These are phyloP conservation scores for Wakefieldia striispora DNA, from an alignment of 768 basidiomycete species.

Conservation along the genomic window DNA sequence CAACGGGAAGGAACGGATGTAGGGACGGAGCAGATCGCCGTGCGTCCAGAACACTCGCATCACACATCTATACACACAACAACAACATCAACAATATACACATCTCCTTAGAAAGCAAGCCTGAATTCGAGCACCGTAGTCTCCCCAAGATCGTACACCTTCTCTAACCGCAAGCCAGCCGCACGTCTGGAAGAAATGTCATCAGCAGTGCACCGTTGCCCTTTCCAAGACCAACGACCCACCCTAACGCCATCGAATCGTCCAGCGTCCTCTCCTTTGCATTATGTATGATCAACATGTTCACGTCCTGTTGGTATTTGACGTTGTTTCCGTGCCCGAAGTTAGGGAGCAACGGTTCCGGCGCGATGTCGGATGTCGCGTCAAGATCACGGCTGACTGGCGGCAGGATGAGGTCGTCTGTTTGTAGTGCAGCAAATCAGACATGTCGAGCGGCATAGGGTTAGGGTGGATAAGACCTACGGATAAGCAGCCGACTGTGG, in stretches of 20 bases:
- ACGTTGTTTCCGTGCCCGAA: constrained; percentile 42
- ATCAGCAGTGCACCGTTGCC: background rate
- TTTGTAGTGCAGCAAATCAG: background rate
- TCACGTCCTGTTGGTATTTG: constrained; percentile 44
- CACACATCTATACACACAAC: too few relatives aligned
- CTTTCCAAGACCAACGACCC: background rate
- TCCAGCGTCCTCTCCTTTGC: constrained; percentile 42
- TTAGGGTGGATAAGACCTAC: constrained; percentile 16
- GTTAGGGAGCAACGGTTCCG: constrained; percentile 47
- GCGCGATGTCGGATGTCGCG: constrained; percentile 29
- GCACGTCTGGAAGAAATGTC: constrained; percentile 6
- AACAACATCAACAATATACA: too few relatives aligned
- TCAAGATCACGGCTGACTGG: constrained; percentile 8
- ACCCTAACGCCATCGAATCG: constrained; percentile 38
- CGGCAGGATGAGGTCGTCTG: constrained; percentile 24
- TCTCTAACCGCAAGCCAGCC: constrained; percentile 22
- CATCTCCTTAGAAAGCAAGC: constrained; percentile 9
- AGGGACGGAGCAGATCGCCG: too few relatives aligned
- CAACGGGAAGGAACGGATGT: too few relatives aligned
- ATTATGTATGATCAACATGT: constrained; percentile 44
- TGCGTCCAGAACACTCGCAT: too few relatives aligned
- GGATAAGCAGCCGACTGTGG: constrained; percentile 32
- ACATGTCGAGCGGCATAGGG: background rate
- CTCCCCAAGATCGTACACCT: constrained; percentile 28
- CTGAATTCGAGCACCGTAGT: constrained; percentile 26